phyloP scores from a whole-genome alignment of 2,329 filamentous ascomycete genomes.

The Colletotrichum theobromicola region DNA sequence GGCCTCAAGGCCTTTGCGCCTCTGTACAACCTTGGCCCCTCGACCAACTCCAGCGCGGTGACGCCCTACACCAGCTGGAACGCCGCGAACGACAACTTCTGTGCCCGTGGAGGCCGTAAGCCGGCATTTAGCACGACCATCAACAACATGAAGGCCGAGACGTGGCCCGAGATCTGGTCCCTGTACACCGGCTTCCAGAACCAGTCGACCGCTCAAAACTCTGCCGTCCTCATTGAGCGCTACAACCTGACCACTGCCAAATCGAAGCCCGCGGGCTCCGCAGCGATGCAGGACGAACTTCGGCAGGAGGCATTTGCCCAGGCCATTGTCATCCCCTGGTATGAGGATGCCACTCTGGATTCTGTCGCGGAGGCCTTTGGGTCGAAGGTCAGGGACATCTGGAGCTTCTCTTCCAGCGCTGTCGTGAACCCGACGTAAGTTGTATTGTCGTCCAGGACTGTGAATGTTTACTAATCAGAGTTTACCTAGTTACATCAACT shows the following conservation, averaged over 20 bases:
- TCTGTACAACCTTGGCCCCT: constrained; percentile 37
- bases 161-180: constrained; percentile 44
- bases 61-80: constrained; percentile 44
- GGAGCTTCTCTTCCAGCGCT: constrained; percentile 24
- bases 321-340: constrained; percentile 44
- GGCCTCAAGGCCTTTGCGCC: constrained; percentile 36
- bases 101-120: constrained; percentile 40
- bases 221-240: constrained; percentile 37
- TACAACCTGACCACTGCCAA: constrained; percentile 38
- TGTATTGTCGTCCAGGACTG: rapidly evolving
- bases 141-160: constrained; percentile 34
- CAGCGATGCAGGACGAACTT: constrained; percentile 34
- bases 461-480: rapidly evolving
- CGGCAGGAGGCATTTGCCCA: constrained; percentile 35
- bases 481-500: constrained; percentile 32
- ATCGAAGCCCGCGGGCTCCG: constrained; percentile 21
- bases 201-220: constrained; percentile 33
- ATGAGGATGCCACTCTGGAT: constrained; percentile 38
- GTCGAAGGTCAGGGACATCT: constrained; percentile 31
- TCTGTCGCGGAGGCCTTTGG: constrained; percentile 37
- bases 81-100: constrained; percentile 39
- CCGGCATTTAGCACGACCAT: constrained; percentile 40
- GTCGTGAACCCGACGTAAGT: constrained; percentile 24
- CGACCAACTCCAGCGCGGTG: constrained; percentile 28
- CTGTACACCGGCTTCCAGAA: constrained; percentile 38